Percentiles rank a stretch among this genome's conserved stretches.
phyloP scores from a whole-genome alignment of 176 grass and related monocot genomes.

The Tillandsia leiboldiana region DNA sequence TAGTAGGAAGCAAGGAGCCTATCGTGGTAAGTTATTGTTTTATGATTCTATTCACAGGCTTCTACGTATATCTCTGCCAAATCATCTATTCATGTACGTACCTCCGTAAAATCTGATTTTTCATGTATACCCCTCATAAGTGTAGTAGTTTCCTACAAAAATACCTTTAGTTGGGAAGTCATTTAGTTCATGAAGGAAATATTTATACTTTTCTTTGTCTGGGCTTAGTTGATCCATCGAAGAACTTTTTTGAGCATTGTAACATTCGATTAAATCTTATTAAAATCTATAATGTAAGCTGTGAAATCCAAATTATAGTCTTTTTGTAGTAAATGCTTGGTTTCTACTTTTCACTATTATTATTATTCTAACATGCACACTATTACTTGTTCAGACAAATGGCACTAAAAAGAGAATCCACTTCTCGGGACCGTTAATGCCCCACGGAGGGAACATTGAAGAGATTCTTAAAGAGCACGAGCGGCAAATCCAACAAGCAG shows the following conservation, averaged over 20 bases:
- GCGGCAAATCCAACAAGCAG: conserved; percentile 72
- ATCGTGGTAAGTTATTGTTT: conserved; percentile 44
- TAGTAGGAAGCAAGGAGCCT: conserved; percentile 44
- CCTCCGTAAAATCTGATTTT: too few species aligned
- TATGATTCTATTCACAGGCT: background rate
- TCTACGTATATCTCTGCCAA: background rate
- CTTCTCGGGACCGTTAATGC: conserved; percentile 89
- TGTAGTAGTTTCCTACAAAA: background rate
- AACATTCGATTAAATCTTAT: too few species aligned
- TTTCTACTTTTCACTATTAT: background rate
- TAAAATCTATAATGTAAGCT: too few species aligned
- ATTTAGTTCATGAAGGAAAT: too few species aligned
- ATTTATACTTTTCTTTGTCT: too few species aligned
- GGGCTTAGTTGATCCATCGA: too few species aligned
- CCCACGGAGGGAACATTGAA: conserved; percentile 77
- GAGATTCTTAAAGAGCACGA: conserved; percentile 93
- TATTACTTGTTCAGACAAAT: conserved; percentile 34
- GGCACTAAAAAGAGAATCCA: conserved; percentile 82
- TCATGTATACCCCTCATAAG: too few species aligned
- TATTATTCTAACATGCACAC: conserved; percentile 3
- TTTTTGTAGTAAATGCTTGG: background rate
- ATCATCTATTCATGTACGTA: background rate
- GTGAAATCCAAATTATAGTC: background rate
- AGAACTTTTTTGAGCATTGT: too few species aligned
- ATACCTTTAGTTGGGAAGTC: background rate